A percentile compares a stretch with the other conserved stretches of the same genome.
phyloP scores from a whole-genome alignment of 768 basidiomycete species.

The Xerocomellus dryophilus region DNA sequence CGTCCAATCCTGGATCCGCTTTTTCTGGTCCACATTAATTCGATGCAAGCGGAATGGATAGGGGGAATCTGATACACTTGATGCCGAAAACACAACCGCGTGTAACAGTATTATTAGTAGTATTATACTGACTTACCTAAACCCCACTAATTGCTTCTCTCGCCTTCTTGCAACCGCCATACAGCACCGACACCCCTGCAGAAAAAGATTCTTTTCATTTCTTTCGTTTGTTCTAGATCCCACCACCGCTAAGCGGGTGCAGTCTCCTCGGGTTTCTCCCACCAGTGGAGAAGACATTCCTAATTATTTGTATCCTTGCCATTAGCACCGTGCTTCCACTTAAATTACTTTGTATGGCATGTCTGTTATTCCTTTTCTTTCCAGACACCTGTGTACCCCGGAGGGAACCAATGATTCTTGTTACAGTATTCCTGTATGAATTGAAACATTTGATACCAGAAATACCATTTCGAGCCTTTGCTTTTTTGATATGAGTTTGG shows the following conservation, averaged over 20 bases:
- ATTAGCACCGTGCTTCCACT: constrained; percentile 15
- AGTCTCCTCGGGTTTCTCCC: constrained; percentile 22
- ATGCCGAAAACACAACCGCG: constrained; percentile 23
- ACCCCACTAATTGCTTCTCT: constrained; percentile 27
- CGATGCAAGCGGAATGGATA: constrained; percentile 13
- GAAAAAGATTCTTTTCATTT: constrained; percentile 18
- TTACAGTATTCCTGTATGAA: constrained; percentile 13
- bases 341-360: constrained; percentile 13
- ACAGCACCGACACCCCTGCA: constrained; percentile 16
- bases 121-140: constrained; percentile 34
- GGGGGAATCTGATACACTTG: constrained; percentile 20
- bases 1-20: constrained; percentile 28
- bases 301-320: constrained; percentile 21
- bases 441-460: constrained; percentile 22
- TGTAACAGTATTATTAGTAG: constrained; percentile 36
- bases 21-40: constrained; percentile 31
- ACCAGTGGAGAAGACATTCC: constrained; percentile 18
- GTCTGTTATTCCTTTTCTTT: constrained; percentile 7
- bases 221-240: constrained; percentile 20
- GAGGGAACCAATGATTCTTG: constrained; percentile 15
- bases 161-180: constrained; percentile 30
- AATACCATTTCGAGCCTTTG: constrained; percentile 6
- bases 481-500: constrained; percentile 6
- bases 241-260: constrained; percentile 22
- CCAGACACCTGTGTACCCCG: constrained; percentile 6